A percentile compares a stretch with the other conserved stretches of the same genome.
These are phyloP conservation scores for Zygotorulaspora sp. DNA, from an alignment of 805 yeast species.

Conservation along the genomic window DNA sequence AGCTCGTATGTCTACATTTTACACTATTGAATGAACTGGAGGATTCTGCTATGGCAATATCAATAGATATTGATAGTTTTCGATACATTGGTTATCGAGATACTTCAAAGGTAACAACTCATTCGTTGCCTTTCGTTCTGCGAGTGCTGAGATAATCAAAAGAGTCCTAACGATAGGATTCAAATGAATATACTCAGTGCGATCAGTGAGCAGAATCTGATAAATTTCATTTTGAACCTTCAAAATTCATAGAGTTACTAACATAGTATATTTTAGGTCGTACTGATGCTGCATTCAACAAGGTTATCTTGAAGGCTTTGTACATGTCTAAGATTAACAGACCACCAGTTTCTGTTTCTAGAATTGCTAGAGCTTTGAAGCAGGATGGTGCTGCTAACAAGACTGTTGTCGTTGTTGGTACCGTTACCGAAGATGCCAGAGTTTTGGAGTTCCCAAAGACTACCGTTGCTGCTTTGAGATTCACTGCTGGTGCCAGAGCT, in stretches of 20 bases:
- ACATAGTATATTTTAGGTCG: constrained; percentile 61
- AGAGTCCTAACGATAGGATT: too few relatives aligned
- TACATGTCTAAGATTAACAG: constrained; percentile 98
- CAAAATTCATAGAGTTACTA: constrained; percentile 31
- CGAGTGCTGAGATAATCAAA: constrained; percentile 40
- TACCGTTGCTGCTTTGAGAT: constrained; percentile 98
- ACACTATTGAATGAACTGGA: constrained; percentile 12
- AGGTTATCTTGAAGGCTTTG: constrained; percentile 87
- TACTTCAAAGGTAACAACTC: too few relatives aligned
- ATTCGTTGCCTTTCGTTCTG: constrained; percentile 33
- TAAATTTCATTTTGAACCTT: constrained; percentile 16
- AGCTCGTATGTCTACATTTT: constrained; percentile 84
- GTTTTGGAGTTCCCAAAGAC: constrained; percentile 91
- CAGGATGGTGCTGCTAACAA: constrained; percentile 83
- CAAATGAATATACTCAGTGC: constrained; percentile 18
- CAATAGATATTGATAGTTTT: too few relatives aligned
- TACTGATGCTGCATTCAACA: constrained; percentile 99
- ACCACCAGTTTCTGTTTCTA: constrained; percentile 97
- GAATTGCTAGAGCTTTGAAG: constrained; percentile 76
- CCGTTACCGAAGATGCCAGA: constrained; percentile 98
- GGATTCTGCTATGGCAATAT: constrained; percentile 30
- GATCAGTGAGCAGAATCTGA: constrained; percentile 47
- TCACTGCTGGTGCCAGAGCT: constrained; percentile 99
- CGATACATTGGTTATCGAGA: too few relatives aligned
- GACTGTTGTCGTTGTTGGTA: constrained; percentile 97